These are phyloP conservation scores for Coemansia aciculifera DNA, from an alignment of 192 early-diverging fungal genomes.

Conservation along the genomic window DNA sequence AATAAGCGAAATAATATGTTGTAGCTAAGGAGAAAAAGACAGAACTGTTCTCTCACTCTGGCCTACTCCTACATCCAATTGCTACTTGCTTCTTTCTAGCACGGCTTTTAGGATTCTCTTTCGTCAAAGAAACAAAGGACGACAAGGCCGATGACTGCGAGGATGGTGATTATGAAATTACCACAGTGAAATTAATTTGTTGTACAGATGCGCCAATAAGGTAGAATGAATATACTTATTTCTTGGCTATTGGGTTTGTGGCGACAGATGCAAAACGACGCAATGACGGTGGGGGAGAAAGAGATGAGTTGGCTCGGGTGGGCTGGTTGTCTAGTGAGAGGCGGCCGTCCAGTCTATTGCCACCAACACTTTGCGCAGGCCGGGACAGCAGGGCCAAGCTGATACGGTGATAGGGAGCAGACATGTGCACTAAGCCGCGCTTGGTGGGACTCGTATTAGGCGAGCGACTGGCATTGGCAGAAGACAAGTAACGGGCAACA, in stretches of 20 bases:
- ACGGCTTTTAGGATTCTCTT: too few relatives aligned
- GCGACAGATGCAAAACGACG: background rate
- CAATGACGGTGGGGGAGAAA: background rate
- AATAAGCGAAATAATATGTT: too few relatives aligned
- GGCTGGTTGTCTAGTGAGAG: background rate
- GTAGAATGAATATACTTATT: background rate
- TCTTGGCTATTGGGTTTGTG: background rate
- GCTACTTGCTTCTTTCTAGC: background rate
- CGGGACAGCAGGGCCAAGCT: constrained; percentile 29
- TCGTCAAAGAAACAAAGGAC: background rate
- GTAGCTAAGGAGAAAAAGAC: too few relatives aligned
- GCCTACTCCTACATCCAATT: background rate
- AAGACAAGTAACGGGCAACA: constrained; percentile 27
- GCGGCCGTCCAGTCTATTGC: constrained; percentile 5
- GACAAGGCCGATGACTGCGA: too few relatives aligned
- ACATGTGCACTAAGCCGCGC: constrained; percentile 1
- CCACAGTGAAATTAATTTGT: background rate
- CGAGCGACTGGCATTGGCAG: constrained; percentile 14
- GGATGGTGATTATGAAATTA: background rate
- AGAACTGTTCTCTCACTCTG: background rate
- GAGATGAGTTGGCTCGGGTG: too few relatives aligned
- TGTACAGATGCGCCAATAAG: background rate
- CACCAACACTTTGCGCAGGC: background rate
- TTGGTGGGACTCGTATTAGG: background rate
- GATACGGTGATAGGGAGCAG: constrained; percentile 27